Conservation (phyloP, 345 rosid species). For the Dipteronia dyeriana region DNA sequence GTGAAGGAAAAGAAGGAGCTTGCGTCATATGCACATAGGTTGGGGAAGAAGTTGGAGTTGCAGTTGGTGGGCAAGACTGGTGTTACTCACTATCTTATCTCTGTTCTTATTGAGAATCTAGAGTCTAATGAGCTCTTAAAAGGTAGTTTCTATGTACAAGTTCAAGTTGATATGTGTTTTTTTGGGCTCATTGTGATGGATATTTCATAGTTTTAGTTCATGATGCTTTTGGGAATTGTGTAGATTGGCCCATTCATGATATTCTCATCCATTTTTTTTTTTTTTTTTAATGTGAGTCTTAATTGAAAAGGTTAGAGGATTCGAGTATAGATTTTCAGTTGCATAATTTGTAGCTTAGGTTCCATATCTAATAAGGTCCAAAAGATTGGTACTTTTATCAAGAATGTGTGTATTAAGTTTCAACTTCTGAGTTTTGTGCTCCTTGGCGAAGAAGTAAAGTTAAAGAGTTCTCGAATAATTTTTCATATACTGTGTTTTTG, state of each 20-base stretch:
- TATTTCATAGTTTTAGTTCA: background rate
- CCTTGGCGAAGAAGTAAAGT: background rate
- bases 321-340: background rate
- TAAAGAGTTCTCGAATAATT: constrained; percentile 14
- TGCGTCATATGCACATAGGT: constrained; percentile 39
- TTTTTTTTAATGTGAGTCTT: background rate
- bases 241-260: background rate
- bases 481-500: no score
- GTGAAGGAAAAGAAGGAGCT: constrained; percentile 47
- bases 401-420: background rate
- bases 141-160: constrained; percentile 17
- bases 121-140: constrained; percentile 45
- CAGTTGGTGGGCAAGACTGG: constrained; percentile 44
- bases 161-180: background rate
- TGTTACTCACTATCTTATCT: constrained; percentile 30
- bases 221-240: background rate
- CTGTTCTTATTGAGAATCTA: constrained; percentile 37
- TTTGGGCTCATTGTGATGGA: no score
- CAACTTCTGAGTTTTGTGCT: background rate
- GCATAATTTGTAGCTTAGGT: constrained; percentile 1
- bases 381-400: background rate
- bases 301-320: background rate
- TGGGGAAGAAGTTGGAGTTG: constrained; percentile 38
- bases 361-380: background rate
- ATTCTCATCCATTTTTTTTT: background rate